Percentiles rank a stretch among this genome's conserved stretches.
Evolutionary conservation across 75 land plant genomes (phyloP).

Genomic region (Sequoia sempervirens): DNA sequence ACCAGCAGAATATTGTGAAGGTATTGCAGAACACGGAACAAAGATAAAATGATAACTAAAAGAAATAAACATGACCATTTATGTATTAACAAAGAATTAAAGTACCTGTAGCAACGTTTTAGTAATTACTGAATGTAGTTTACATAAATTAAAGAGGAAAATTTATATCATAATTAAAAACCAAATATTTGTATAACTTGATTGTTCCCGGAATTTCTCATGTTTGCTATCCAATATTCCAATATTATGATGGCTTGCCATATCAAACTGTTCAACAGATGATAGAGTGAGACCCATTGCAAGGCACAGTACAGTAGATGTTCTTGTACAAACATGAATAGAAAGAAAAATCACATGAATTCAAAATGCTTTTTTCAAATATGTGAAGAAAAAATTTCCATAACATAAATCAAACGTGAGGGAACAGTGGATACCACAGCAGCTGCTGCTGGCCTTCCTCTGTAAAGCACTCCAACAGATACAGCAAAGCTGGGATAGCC

Average conservation of each 20-base stretch:
- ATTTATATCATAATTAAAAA: background rate
- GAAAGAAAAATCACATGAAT: background rate
- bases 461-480: conserved; percentile 86
- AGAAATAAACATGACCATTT: background rate
- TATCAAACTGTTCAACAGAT: background rate
- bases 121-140: background rate
- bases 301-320: background rate
- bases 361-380: background rate
- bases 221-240: background rate
- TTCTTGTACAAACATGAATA: background rate
- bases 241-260: background rate
- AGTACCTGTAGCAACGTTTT: background rate
- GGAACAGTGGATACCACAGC: conserved; percentile 54
- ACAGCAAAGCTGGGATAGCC: conserved; percentile 98
- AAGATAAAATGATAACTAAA: no score
- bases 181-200: background rate
- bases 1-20: background rate
- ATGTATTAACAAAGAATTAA: background rate
- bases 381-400: background rate
- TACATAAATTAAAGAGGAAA: background rate
- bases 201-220: background rate
- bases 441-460: conserved; percentile 94
- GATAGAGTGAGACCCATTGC: background rate
- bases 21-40: background rate
- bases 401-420: background rate